phyloP scores from a whole-genome alignment of 805 yeast genomes.

The Zygoascus biomembranicola region DNA sequence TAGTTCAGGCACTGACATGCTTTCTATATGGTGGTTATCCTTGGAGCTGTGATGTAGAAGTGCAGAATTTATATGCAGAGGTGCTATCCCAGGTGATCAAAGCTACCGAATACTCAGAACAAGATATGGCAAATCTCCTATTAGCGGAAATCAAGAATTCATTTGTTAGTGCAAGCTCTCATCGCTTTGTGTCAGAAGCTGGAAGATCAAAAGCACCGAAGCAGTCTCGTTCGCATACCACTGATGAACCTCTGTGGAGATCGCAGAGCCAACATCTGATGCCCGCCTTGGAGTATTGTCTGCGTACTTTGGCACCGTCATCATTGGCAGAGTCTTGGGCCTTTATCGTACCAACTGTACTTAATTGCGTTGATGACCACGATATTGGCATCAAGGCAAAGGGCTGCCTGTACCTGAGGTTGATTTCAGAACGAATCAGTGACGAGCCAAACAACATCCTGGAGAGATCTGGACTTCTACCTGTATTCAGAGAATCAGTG shows the following conservation, averaged over 20 bases:
- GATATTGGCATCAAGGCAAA: constrained; percentile 18
- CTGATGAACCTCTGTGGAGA: constrained; percentile 6
- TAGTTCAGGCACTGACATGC: background rate
- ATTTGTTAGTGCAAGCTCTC: background rate
- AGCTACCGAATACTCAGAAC: background rate
- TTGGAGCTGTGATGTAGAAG: background rate
- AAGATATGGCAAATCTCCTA: background rate
- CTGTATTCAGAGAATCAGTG: constrained; percentile 24
- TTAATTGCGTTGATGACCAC: constrained; percentile 24
- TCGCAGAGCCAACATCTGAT: constrained; percentile 1
- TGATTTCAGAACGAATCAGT: constrained; percentile 8
- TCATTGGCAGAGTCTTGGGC: constrained; percentile 21
- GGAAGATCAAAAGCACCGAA: background rate
- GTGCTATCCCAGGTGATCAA: background rate
- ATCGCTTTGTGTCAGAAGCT: background rate
- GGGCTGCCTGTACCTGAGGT: constrained; percentile 16
- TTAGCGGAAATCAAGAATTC: background rate
- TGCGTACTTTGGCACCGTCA: background rate
- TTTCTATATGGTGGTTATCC: background rate
- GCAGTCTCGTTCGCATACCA: background rate
- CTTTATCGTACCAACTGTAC: constrained; percentile 24
- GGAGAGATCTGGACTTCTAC: constrained; percentile 20
- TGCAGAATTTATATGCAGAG: background rate
- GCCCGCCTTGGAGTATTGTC: constrained; percentile 4
- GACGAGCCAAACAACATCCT: constrained; percentile 5